These are phyloP conservation scores for Penicillium glabrum DNA, from an alignment of 2,329 filamentous ascomycete species.

Conservation along the genomic window DNA sequence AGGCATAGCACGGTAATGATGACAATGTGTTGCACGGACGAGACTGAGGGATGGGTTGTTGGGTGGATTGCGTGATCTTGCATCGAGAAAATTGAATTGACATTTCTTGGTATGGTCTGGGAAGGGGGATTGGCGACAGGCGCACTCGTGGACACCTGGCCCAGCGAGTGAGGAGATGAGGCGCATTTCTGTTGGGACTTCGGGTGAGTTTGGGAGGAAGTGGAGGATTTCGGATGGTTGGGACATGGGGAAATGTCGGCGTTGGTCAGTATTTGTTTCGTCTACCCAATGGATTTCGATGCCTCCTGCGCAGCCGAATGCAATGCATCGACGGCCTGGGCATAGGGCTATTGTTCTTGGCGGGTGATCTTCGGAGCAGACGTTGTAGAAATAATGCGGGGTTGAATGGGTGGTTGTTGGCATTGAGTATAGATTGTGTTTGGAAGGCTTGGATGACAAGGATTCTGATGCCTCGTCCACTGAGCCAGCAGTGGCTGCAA, in stretches of 20 bases:
- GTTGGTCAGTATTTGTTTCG: conserved; percentile 42
- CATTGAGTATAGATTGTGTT: conserved; percentile 2
- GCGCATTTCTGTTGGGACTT: conserved; percentile 57
- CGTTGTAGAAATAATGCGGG: conserved; percentile 48
- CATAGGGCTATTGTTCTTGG: conserved; percentile 66
- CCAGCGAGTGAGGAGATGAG: conserved; percentile 62
- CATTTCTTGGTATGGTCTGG: conserved; percentile 23
- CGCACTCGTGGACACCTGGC: conserved; percentile 30
- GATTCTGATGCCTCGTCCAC: background rate
- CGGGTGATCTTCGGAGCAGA: conserved; percentile 62
- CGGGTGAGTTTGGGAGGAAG: conserved; percentile 58
- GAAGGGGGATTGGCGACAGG: conserved; percentile 25
- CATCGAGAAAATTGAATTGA: conserved; percentile 30
- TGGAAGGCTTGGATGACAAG: background rate
- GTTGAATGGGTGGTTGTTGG: conserved; percentile 31
- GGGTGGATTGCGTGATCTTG: conserved; percentile 25
- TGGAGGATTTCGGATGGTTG: conserved; percentile 49
- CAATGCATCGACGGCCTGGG: conserved; percentile 63
- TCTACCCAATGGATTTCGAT: conserved; percentile 65
- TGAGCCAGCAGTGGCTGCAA: conserved; percentile 10
- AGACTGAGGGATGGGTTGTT: conserved; percentile 28
- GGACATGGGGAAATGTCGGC: conserved; percentile 42
- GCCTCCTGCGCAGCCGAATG: conserved; percentile 63
- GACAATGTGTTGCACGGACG: conserved; percentile 48
- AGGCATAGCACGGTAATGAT: conserved; percentile 65